Percentiles rank a stretch among this genome's conserved stretches.
phyloP scores from a whole-genome alignment of 202 grass and related monocot species.

The Cymbopogon flexuosus region DNA sequence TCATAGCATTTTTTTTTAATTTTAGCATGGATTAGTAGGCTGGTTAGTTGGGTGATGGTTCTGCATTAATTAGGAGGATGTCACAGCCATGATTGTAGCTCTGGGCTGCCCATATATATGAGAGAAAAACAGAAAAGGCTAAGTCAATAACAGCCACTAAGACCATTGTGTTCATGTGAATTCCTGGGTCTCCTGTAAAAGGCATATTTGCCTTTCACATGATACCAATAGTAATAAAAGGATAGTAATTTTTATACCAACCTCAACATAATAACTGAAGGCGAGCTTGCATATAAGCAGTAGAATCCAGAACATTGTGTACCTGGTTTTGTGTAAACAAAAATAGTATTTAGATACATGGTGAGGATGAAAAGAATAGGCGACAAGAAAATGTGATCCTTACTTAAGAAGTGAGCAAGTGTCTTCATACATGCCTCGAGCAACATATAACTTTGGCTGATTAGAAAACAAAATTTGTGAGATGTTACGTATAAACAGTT shows the following conservation, averaged over 20 bases:
- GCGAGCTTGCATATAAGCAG: slow-evolving; percentile 94
- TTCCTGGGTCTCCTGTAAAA: background rate
- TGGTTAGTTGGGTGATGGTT: background rate
- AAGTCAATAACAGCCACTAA: background rate
- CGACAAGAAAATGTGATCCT: slow-evolving; percentile 27
- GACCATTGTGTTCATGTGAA: background rate
- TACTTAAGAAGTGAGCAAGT: slow-evolving; percentile 90
- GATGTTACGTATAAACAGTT: slow-evolving; percentile 19
- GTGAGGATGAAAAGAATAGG: slow-evolving; percentile 4
- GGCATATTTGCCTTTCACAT: background rate
- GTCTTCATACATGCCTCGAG: slow-evolving; percentile 82
- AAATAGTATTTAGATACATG: slow-evolving; percentile 5
- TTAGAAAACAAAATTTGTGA: slow-evolving; percentile 27
- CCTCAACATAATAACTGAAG: slow-evolving; percentile 87
- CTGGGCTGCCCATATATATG: background rate
- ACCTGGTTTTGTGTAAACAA: slow-evolving; percentile 48
- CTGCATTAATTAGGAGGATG: background rate
- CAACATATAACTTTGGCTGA: slow-evolving; percentile 90
- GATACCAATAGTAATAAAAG: background rate
- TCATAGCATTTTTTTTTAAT: background rate
- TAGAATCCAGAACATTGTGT: slow-evolving; percentile 92
- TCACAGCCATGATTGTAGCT: background rate
- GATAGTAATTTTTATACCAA: slow-evolving; percentile 16
- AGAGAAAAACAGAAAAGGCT: background rate
- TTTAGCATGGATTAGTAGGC: background rate